These are phyloP conservation scores for Verticillium klebahnii DNA, from an alignment of 2,329 filamentous ascomycete species.

Conservation along the genomic window DNA sequence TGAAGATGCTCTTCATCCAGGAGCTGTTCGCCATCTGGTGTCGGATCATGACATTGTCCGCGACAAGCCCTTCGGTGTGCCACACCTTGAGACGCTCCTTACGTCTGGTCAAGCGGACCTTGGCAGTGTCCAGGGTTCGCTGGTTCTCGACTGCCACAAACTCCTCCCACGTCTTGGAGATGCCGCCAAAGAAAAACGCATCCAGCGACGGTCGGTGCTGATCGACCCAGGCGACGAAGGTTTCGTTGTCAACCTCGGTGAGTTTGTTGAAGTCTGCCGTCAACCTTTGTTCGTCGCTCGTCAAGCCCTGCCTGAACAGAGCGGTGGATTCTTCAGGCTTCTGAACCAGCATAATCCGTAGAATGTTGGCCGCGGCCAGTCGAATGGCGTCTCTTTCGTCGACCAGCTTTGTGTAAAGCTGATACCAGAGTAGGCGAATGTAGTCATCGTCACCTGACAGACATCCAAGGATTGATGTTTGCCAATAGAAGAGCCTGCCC, in stretches of 20 bases:
- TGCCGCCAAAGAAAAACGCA: constrained; percentile 71
- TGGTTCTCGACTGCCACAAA: constrained; percentile 82
- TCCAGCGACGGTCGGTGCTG: constrained; percentile 75
- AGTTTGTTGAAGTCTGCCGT: constrained; percentile 76
- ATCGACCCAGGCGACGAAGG: constrained; percentile 86
- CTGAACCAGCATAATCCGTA: constrained; percentile 90
- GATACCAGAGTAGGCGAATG: constrained; percentile 83
- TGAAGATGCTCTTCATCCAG: constrained; percentile 95
- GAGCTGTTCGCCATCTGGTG: constrained; percentile 83
- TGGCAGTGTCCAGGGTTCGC: constrained; percentile 71
- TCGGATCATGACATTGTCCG: constrained; percentile 69
- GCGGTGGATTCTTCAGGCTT: constrained; percentile 77
- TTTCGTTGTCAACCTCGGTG: constrained; percentile 81
- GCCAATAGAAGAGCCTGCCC: constrained; percentile 90
- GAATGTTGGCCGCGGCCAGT: constrained; percentile 73
- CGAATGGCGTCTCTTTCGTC: constrained; percentile 65
- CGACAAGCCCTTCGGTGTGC: constrained; percentile 63
- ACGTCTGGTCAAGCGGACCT: constrained; percentile 65
- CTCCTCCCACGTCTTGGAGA: constrained; percentile 82
- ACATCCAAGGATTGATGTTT: constrained; percentile 78
- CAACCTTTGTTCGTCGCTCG: constrained; percentile 65
- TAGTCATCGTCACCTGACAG: constrained; percentile 77
- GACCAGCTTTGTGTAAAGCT: constrained; percentile 85
- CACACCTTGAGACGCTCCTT: constrained; percentile 79
- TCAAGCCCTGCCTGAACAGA: constrained; percentile 68